These are phyloP conservation scores for Olyra latifolia DNA, from an alignment of 176 grass and related monocot species.

Conservation along the genomic window DNA sequence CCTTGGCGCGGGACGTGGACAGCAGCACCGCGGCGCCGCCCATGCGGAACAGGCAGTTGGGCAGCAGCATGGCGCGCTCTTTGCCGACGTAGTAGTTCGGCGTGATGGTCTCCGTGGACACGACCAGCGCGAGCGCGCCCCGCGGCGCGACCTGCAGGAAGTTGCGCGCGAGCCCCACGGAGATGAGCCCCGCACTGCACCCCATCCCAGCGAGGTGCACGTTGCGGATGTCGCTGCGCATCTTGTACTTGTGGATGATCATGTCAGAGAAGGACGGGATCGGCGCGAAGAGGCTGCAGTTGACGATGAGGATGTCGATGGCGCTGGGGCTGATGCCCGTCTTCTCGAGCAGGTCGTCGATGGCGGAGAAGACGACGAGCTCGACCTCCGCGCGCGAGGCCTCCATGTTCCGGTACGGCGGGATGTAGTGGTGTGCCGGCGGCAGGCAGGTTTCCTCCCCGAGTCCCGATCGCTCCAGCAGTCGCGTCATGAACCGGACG, in stretches of 20 bases:
- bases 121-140: slow-evolving; percentile 55
- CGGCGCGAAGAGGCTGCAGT: slow-evolving; percentile 75
- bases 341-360: slow-evolving; percentile 61
- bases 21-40: slow-evolving; percentile 67
- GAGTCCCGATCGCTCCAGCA: slow-evolving; percentile 60
- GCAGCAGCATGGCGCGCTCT: slow-evolving; percentile 80
- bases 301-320: slow-evolving; percentile 67
- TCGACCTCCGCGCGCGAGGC: slow-evolving; percentile 58
- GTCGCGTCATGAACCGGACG: slow-evolving; percentile 58
- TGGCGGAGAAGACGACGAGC: slow-evolving; percentile 64
- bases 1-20: slow-evolving; percentile 38
- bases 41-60: slow-evolving; percentile 84
- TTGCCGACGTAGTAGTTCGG: slow-evolving; percentile 80
- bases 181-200: slow-evolving; percentile 63
- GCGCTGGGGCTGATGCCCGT: slow-evolving; percentile 33
- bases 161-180: slow-evolving; percentile 50
- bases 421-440: slow-evolving; percentile 65
- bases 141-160: slow-evolving; percentile 43
- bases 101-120: slow-evolving; percentile 82
- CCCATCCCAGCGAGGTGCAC: slow-evolving; percentile 78
- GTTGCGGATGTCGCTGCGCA: slow-evolving; percentile 57
- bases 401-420: slow-evolving; percentile 60
- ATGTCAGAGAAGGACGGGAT: slow-evolving; percentile 66
- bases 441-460: slow-evolving; percentile 66
- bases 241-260: slow-evolving; percentile 59